phyloP scores from a whole-genome alignment of 805 yeast species.

The Kodamaea kakaduensis region DNA sequence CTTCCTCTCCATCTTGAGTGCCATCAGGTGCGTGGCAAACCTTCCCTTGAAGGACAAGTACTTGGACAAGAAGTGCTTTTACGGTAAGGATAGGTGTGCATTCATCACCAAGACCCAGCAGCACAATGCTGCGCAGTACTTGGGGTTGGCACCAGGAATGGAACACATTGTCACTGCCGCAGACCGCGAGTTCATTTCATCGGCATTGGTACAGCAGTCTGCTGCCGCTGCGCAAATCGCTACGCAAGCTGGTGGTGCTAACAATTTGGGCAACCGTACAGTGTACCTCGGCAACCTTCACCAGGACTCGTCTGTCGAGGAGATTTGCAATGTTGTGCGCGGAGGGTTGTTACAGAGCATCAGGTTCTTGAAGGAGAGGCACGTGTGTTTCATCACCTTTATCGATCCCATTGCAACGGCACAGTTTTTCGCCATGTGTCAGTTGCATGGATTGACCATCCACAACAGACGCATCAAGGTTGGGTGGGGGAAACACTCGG shows the following conservation, averaged over 20 bases:
- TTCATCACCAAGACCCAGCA: constrained; percentile 93
- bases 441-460: constrained; percentile 81
- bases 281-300: constrained; percentile 89
- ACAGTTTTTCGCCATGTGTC: constrained; percentile 92
- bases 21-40: constrained; percentile 79
- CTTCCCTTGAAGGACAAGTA: constrained; percentile 67
- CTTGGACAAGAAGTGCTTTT: constrained; percentile 72
- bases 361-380: constrained; percentile 76
- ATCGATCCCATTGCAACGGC: constrained; percentile 97
- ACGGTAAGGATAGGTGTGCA: constrained; percentile 94
- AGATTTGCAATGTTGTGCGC: constrained; percentile 91
- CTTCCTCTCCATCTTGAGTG: constrained; percentile 78
- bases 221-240: constrained; percentile 98
- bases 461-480: constrained; percentile 84
- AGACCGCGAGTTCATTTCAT: constrained; percentile 59
- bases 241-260: constrained; percentile 89
- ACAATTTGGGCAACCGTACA: constrained; percentile 88
- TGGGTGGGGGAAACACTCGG: constrained; percentile 98
- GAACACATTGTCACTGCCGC: constrained; percentile 75
- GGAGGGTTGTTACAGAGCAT: constrained; percentile 90
- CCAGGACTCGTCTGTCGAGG: constrained; percentile 83
- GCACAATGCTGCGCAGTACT: constrained; percentile 92
- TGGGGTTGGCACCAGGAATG: constrained; percentile 87
- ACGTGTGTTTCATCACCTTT: constrained; percentile 91
- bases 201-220: constrained; percentile 83